Evolutionary conservation across 306 rosid species (phyloP).

Genomic region (Dryas drummondii): DNA sequence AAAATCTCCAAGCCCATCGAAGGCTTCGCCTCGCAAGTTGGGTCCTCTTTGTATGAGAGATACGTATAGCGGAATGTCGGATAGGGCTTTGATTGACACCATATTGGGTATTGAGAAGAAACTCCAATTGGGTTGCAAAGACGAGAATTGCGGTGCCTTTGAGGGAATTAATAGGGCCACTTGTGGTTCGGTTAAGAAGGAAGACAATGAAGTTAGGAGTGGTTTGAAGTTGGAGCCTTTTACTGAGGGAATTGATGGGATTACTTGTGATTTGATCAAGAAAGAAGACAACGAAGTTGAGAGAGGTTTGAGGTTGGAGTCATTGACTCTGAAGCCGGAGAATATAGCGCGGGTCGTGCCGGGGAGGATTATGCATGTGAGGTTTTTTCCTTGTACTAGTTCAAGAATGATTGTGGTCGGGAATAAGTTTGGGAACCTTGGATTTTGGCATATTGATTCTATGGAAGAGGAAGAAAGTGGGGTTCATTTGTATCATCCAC

Average conservation of each 20-base stretch:
- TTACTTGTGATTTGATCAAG: slow-evolving; percentile 5
- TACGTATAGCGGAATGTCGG: slow-evolving; percentile 44
- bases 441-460: slow-evolving; percentile 64
- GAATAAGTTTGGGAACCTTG: slow-evolving; percentile 68
- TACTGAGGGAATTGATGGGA: slow-evolving; percentile 17
- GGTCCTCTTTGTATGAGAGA: slow-evolving; percentile 58
- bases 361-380: slow-evolving; percentile 49
- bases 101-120: slow-evolving; percentile 39
- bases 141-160: background rate
- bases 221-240: slow-evolving; percentile 37
- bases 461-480: slow-evolving; percentile 32
- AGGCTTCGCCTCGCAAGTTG: slow-evolving; percentile 1
- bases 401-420: slow-evolving; percentile 62
- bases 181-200: slow-evolving; percentile 9
- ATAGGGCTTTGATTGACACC: slow-evolving; percentile 36
- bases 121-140: slow-evolving; percentile 2
- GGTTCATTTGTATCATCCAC: slow-evolving; percentile 58
- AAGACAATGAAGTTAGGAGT: slow-evolving; percentile 9
- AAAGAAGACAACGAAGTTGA: slow-evolving; percentile 5
- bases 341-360: slow-evolving; percentile 66
- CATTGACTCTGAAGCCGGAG: slow-evolving; percentile 53
- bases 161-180: background rate
- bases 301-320: slow-evolving; percentile 36
- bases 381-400: slow-evolving; percentile 57
- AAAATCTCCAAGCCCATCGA: slow-evolving; percentile 18